phyloP scores from a whole-genome alignment of 2,329 filamentous ascomycete genomes.

The Beauveria pseudobassiana region DNA sequence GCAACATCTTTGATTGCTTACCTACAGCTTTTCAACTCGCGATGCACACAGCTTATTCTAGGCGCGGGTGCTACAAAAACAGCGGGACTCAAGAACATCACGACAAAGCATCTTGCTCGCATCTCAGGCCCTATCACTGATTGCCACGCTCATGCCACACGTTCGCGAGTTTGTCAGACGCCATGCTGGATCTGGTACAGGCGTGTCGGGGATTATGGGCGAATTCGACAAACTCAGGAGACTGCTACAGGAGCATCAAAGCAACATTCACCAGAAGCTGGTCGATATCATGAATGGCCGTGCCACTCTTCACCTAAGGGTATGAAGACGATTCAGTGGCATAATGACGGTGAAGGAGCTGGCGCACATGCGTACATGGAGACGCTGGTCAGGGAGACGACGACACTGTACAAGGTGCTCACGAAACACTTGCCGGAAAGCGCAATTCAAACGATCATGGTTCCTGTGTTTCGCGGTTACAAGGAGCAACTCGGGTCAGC shows the following conservation, averaged over 20 bases:
- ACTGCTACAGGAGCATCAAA: constrained; percentile 80
- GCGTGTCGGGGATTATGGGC: constrained; percentile 55
- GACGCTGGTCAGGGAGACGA: constrained; percentile 77
- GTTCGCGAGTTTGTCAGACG: constrained; percentile 85
- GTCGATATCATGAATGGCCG: constrained; percentile 86
- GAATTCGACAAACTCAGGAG: constrained; percentile 87
- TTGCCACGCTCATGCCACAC: constrained; percentile 80
- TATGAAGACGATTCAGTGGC: constrained; percentile 71
- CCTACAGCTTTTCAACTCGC: constrained; percentile 88
- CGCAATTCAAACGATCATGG: constrained; percentile 76
- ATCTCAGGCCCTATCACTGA: constrained; percentile 80
- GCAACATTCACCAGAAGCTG: constrained; percentile 84
- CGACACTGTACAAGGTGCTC: constrained; percentile 74
- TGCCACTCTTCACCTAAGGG: constrained; percentile 64
- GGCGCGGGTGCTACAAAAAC: constrained; percentile 85
- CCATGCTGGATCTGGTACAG: constrained; percentile 50
- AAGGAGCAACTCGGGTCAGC: constrained; percentile 69
- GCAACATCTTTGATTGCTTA: constrained; percentile 74
- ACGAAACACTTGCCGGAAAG: constrained; percentile 73
- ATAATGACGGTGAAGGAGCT: constrained; percentile 34
- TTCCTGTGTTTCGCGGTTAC: constrained; percentile 75
- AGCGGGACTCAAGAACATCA: constrained; percentile 91
- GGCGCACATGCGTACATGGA: constrained; percentile 70
- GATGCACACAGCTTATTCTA: constrained; percentile 91
- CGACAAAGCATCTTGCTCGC: constrained; percentile 93